Percentiles rank a stretch among this genome's conserved stretches.
Conservation (phyloP, 108 stramenopile species). For the Fragilaria radians region DNA sequence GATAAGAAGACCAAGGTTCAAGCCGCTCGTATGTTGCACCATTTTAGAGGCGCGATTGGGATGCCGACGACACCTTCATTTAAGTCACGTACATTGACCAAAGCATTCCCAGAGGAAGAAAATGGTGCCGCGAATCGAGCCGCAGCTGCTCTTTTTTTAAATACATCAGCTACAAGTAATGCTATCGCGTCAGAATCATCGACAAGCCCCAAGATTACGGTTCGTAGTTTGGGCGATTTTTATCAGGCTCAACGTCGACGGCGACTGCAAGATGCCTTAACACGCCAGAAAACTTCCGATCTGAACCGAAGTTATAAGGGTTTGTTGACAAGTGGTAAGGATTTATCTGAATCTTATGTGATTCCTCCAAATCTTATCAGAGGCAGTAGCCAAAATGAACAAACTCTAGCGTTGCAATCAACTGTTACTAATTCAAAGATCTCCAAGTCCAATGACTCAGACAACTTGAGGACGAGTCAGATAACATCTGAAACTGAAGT, state of each 20-base stretch:
- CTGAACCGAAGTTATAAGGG: neutral
- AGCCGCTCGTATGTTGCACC: neutral
- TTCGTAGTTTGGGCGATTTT: neutral
- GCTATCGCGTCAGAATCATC: neutral
- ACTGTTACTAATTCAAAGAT: neutral
- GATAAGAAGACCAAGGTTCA: conserved; percentile 1
- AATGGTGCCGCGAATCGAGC: neutral
- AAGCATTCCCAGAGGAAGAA: neutral
- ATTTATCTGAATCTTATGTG: neutral
- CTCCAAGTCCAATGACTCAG: neutral
- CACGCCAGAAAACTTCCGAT: neutral
- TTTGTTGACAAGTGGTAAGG: neutral
- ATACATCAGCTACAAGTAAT: neutral
- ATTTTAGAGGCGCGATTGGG: neutral
- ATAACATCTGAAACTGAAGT: neutral
- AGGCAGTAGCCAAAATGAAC: neutral
- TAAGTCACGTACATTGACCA: neutral
- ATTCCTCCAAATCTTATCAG: neutral
- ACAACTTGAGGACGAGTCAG: neutral
- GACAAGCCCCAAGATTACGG: neutral
- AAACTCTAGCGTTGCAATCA: neutral
- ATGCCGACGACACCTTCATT: neutral
- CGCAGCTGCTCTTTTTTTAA: neutral
- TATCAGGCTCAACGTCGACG: neutral
- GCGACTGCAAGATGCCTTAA: neutral